These are phyloP conservation scores for Suillus sp. DNA, from an alignment of 768 basidiomycete species.

Conservation along the genomic window DNA sequence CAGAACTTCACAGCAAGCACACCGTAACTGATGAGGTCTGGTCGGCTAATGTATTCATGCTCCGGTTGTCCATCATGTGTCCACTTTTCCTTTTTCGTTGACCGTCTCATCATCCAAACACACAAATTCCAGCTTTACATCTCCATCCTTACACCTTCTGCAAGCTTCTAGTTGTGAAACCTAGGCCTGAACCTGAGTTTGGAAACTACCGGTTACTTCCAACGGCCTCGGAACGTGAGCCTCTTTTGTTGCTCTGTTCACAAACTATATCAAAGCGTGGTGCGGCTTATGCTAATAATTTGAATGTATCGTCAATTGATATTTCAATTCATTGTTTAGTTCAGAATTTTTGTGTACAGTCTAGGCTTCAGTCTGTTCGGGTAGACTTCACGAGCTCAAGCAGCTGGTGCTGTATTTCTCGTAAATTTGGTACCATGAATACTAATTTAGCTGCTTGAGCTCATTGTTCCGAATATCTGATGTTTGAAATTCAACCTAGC, in stretches of 20 bases:
- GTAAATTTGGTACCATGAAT: neutral
- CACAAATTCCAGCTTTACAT: neutral
- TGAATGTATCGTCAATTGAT: neutral
- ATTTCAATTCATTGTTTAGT: neutral
- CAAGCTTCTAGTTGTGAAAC: neutral
- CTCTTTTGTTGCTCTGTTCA: neutral
- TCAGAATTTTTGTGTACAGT: neutral
- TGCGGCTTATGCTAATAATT: neutral
- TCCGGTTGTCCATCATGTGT: neutral
- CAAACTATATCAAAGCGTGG: too few relatives aligned
- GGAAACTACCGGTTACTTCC: neutral
- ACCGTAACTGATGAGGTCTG: neutral
- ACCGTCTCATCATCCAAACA: neutral
- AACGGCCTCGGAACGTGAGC: neutral
- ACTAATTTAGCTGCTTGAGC: neutral
- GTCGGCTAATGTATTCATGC: neutral
- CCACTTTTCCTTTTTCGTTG: slow-evolving; percentile 2
- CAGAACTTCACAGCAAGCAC: neutral
- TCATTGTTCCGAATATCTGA: neutral
- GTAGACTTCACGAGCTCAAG: neutral
- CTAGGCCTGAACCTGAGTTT: neutral
- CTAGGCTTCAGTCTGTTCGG: neutral
- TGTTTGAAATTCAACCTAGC: neutral
- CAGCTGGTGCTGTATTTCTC: neutral
- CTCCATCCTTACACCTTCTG: neutral